phyloP scores from a whole-genome alignment of 331 rosid genomes.

The Prunus yedoensis region DNA sequence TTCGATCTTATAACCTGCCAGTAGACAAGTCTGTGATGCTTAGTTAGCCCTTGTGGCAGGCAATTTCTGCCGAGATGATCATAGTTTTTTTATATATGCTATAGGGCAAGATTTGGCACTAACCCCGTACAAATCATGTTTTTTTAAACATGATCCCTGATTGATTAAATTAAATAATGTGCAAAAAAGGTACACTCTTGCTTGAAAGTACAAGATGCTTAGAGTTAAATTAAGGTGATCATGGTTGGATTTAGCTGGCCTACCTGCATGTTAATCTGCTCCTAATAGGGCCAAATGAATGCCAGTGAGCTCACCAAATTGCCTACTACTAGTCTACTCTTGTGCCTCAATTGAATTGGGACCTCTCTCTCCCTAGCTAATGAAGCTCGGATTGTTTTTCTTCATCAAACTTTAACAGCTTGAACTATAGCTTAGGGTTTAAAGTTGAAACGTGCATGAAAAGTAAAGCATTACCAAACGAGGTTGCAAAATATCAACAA shows the following conservation, averaged over 20 bases:
- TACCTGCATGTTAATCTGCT: conserved; percentile 35
- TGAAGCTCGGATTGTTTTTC: not conserved
- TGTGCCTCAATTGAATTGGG: not conserved
- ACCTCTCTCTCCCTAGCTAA: no score
- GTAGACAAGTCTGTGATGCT: conserved; percentile 34
- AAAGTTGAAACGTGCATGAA: conserved; percentile 3
- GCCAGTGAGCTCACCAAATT: conserved; percentile 20
- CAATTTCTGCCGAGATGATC: conserved; percentile 30
- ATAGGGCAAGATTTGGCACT: conserved; percentile 32
- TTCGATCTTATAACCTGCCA: conserved; percentile 14
- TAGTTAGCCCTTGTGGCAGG: conserved; percentile 42
- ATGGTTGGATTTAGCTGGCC: conserved; percentile 53
- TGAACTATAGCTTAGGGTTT: not conserved
- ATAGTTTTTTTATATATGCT: not conserved
- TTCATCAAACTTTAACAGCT: not conserved
- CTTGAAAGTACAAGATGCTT: conserved; percentile 14
- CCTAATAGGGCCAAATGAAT: conserved; percentile 27
- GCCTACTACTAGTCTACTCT: not conserved
- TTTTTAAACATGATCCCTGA: conserved; percentile 27
- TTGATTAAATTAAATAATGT: conserved; percentile 1
- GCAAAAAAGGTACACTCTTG: not conserved
- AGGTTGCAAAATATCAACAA: not conserved
- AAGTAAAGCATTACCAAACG: not conserved
- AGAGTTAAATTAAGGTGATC: conserved; percentile 11
- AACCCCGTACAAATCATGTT: conserved; percentile 34